Evolutionary conservation across 2,329 filamentous ascomycete genomes (phyloP).

Genomic region (Helotiales sp.): DNA sequence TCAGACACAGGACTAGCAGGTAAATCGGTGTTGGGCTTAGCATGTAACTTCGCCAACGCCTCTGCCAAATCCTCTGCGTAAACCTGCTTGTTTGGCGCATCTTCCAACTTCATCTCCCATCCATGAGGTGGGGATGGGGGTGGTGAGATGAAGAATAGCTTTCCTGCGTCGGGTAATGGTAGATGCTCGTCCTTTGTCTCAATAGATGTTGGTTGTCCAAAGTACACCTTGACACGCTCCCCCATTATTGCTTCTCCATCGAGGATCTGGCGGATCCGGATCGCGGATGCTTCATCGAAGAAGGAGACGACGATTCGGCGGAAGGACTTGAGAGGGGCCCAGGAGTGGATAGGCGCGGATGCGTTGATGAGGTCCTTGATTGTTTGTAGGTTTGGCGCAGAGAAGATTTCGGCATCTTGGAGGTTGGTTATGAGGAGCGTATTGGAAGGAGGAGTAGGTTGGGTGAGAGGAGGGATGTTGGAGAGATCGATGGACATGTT

Average conservation of each 20-base stretch:
- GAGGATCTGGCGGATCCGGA: constrained; percentile 69
- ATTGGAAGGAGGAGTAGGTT: constrained; percentile 77
- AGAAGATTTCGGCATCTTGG: constrained; percentile 70
- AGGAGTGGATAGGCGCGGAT: constrained; percentile 73
- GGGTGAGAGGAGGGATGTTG: constrained; percentile 65
- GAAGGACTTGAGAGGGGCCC: constrained; percentile 80
- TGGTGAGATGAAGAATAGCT: constrained; percentile 72
- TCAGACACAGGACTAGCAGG: constrained; percentile 45
- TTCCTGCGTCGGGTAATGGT: constrained; percentile 66
- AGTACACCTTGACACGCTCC: constrained; percentile 67
- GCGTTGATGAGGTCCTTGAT: constrained; percentile 70
- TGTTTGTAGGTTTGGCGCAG: constrained; percentile 69
- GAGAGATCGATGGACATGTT: constrained; percentile 72
- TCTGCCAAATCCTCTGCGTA: constrained; percentile 69
- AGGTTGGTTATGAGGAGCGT: constrained; percentile 85
- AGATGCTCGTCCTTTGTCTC: constrained; percentile 57
- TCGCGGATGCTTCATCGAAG: constrained; percentile 67
- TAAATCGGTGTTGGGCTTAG: constrained; percentile 38
- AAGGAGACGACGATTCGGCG: constrained; percentile 80
- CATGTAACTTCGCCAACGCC: constrained; percentile 62
- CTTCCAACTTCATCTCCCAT: constrained; percentile 68
- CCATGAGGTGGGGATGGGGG: constrained; percentile 67
- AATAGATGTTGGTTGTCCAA: constrained; percentile 61
- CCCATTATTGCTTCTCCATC: constrained; percentile 75
- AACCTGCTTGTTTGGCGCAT: constrained; percentile 68